phyloP scores from a whole-genome alignment of 352 stramenopile genomes.

The Blastocystis sp. region DNA sequence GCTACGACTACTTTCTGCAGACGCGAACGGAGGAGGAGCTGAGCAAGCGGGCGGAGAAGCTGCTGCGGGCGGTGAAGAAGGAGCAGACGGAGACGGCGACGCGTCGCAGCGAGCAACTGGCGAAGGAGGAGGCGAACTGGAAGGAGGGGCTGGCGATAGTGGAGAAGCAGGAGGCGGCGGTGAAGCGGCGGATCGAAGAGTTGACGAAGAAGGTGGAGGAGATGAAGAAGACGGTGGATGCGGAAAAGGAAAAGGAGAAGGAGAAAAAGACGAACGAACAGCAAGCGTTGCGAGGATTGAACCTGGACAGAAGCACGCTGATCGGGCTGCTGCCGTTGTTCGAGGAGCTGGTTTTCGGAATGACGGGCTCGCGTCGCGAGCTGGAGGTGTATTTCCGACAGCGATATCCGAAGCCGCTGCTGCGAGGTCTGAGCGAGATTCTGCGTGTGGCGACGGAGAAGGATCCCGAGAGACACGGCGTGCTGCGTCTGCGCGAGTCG shows the following conservation, averaged over 20 bases:
- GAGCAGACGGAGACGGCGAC: background rate
- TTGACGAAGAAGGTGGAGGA: background rate
- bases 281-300: background rate
- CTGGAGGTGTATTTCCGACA: background rate
- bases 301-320: background rate
- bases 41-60: background rate
- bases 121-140: background rate
- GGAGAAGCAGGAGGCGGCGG: background rate
- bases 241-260: background rate
- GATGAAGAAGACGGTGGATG: background rate
- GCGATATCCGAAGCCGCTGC: background rate
- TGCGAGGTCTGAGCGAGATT: background rate
- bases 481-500: background rate
- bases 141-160: background rate
- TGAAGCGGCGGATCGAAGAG: background rate
- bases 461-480: background rate
- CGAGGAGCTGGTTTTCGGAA: background rate
- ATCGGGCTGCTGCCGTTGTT: background rate
- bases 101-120: background rate
- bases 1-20: background rate
- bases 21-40: slow-evolving; percentile 26
- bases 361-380: background rate
- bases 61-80: slow-evolving; percentile 12
- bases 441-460: background rate
- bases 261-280: background rate